Evolutionary conservation across 1,284 basidiomycete species (phyloP).

Genomic region (Grifola frondosa): DNA sequence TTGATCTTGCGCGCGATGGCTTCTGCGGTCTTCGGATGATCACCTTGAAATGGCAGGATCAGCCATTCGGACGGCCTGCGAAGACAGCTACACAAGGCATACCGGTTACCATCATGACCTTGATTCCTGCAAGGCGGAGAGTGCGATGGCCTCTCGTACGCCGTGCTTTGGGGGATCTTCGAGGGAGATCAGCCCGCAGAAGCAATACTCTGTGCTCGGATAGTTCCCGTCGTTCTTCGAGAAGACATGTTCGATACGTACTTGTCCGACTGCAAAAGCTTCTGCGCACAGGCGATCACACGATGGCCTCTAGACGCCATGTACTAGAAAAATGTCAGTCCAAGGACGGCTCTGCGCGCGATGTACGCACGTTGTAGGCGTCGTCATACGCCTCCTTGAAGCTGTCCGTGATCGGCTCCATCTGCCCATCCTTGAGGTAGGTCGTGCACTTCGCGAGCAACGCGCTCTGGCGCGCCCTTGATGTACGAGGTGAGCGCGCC

Average conservation of each 20-base stretch:
- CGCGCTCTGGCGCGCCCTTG: conserved; percentile 69
- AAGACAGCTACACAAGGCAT: conserved; percentile 10
- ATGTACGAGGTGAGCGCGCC: conserved; percentile 54
- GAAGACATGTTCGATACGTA: conserved; percentile 52
- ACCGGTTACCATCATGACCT: conserved; percentile 75
- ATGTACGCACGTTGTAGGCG: conserved; percentile 53
- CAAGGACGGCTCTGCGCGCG: not conserved
- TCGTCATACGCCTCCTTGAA: conserved; percentile 54
- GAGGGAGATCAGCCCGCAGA: conserved; percentile 63
- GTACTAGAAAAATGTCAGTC: conserved; percentile 41
- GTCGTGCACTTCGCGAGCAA: conserved; percentile 63
- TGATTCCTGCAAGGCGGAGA: conserved; percentile 65
- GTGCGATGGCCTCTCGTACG: conserved; percentile 68
- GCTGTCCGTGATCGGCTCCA: conserved; percentile 52
- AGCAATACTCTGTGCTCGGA: conserved; percentile 56
- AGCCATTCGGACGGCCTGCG: not conserved
- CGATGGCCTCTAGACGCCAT: conserved; percentile 73
- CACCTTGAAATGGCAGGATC: too few species aligned
- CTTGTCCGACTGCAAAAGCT: conserved; percentile 46
- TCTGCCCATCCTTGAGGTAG: conserved; percentile 52
- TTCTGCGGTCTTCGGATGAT: conserved; percentile 69
- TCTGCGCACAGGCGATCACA: conserved; percentile 67
- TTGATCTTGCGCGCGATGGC: conserved; percentile 72
- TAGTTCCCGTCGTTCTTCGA: conserved; percentile 54
- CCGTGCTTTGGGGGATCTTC: conserved; percentile 73